phyloP scores from a whole-genome alignment of 2,329 filamentous ascomycete genomes.

The Pyrenophora graminea region DNA sequence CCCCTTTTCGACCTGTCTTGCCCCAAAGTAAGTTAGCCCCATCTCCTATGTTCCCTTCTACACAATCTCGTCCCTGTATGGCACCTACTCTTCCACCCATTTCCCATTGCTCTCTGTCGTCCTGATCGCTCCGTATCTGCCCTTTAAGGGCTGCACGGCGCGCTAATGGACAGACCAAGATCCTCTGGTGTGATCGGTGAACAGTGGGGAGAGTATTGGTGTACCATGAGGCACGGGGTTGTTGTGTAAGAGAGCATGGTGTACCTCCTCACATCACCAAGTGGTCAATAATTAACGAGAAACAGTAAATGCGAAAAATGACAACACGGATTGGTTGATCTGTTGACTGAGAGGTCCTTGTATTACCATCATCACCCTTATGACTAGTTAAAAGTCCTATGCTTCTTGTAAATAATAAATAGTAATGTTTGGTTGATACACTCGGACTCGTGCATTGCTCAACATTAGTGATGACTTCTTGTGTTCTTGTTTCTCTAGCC shows the following conservation, averaged over 20 bases:
- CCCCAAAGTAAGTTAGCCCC: conserved; percentile 36
- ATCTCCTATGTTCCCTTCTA: conserved; percentile 14
- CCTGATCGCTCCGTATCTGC: conserved; percentile 18
- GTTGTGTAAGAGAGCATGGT: conserved; percentile 19
- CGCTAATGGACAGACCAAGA: conserved; percentile 33
- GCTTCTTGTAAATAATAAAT: conserved; percentile 15
- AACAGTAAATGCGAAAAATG: conserved; percentile 5
- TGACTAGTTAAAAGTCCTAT: conserved; percentile 2
- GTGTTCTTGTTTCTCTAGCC: too few relatives aligned
- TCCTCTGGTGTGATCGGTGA: not conserved
- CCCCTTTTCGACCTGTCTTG: conserved; percentile 46
- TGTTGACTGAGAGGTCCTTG: conserved; percentile 2
- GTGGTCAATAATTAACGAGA: not conserved
- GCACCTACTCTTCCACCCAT: conserved; percentile 9
- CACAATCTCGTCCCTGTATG: conserved; percentile 27
- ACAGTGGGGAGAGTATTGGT: conserved; percentile 16
- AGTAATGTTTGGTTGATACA: too few relatives aligned
- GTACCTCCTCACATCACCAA: too few relatives aligned
- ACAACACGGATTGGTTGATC: not conserved
- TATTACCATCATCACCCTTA: conserved; percentile 4
- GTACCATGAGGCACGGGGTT: conserved; percentile 10
- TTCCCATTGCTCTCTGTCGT: conserved; percentile 10
- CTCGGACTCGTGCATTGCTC: too few relatives aligned
- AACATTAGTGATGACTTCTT: too few relatives aligned
- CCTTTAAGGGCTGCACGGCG: conserved; percentile 26